phyloP scores from a whole-genome alignment of 2,329 filamentous ascomycete species.

The Ophiostoma himal-ulmi region DNA sequence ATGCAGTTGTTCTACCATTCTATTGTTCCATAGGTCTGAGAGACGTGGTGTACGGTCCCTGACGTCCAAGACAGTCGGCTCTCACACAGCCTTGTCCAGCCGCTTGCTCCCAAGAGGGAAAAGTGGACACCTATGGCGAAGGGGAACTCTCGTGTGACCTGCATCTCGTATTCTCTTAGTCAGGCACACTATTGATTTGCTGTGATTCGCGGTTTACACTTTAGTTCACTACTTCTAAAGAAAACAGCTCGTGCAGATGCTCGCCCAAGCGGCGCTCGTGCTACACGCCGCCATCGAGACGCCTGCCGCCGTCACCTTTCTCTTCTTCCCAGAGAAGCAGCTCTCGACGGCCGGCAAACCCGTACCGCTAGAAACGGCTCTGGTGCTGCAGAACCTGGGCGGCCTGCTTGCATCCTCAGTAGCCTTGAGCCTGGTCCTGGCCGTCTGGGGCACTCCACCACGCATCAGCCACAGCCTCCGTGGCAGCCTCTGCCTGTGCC shows the following conservation, averaged over 20 bases:
- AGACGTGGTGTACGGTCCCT: not conserved
- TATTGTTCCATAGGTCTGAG: not conserved
- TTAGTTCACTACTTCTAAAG: too few relatives aligned
- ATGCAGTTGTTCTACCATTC: too few relatives aligned
- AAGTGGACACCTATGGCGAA: not conserved
- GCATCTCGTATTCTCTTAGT: not conserved
- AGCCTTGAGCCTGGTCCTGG: conserved; percentile 38
- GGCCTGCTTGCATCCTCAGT: conserved; percentile 43
- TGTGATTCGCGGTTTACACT: too few relatives aligned
- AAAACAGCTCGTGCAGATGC: not conserved
- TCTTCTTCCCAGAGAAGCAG: conserved; percentile 39
- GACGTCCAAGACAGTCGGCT: not conserved
- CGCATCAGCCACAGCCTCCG: conserved; percentile 24
- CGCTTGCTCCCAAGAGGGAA: not conserved
- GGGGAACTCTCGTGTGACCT: not conserved
- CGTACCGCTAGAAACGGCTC: conserved; percentile 32
- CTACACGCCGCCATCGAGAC: conserved; percentile 25
- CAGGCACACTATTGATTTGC: not conserved
- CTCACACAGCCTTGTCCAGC: not conserved
- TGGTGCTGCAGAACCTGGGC: conserved; percentile 45
- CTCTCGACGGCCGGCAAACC: conserved; percentile 33
- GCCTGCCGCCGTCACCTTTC: conserved; percentile 42
- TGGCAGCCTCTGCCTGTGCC: conserved; percentile 35
- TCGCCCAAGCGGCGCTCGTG: conserved; percentile 22
- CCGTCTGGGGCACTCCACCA: conserved; percentile 26